These are phyloP conservation scores for Dactylis glomerata DNA, from an alignment of 176 grass and related monocot genomes.

Conservation along the genomic window DNA sequence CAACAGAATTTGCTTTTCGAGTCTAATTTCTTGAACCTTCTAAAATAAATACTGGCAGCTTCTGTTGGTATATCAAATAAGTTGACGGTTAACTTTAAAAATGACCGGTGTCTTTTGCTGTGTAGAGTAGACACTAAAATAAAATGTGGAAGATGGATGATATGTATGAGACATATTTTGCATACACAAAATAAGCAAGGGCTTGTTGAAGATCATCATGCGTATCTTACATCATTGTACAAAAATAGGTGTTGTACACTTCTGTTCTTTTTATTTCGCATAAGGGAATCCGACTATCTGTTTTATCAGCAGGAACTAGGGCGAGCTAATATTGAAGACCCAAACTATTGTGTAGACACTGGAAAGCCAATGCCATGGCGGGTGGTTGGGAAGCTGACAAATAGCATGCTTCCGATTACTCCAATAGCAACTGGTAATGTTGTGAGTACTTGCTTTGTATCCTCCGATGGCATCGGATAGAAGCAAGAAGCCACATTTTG, in stretches of 20 bases:
- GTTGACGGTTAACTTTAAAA: background rate
- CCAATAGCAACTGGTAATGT: slow-evolving; percentile 56
- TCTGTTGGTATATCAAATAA: background rate
- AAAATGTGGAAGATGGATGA: background rate
- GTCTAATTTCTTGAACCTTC: background rate
- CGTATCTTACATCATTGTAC: slow-evolving; percentile 5
- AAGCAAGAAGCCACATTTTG: slow-evolving; percentile 67
- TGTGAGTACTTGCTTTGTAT: slow-evolving; percentile 52
- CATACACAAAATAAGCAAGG: background rate
- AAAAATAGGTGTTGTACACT: slow-evolving; percentile 8
- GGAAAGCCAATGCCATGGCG: slow-evolving; percentile 63
- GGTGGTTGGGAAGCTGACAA: slow-evolving; percentile 76
- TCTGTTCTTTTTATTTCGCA: background rate
- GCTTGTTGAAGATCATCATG: background rate
- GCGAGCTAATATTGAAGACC: background rate
- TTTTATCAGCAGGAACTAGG: slow-evolving; percentile 26
- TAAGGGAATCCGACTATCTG: background rate
- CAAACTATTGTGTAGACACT: slow-evolving; percentile 36
- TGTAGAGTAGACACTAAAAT: background rate
- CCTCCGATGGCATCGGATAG: slow-evolving; percentile 48
- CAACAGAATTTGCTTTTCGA: background rate
- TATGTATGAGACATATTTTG: background rate
- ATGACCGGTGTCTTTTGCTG: background rate
- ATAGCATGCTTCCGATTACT: slow-evolving; percentile 62
- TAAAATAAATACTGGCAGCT: background rate